Evolutionary conservation across 495 filamentous ascomycete species (phyloP), one percentile per base, ranked within the genome.

Genomic region (Achaetomiella virescens): DNA sequence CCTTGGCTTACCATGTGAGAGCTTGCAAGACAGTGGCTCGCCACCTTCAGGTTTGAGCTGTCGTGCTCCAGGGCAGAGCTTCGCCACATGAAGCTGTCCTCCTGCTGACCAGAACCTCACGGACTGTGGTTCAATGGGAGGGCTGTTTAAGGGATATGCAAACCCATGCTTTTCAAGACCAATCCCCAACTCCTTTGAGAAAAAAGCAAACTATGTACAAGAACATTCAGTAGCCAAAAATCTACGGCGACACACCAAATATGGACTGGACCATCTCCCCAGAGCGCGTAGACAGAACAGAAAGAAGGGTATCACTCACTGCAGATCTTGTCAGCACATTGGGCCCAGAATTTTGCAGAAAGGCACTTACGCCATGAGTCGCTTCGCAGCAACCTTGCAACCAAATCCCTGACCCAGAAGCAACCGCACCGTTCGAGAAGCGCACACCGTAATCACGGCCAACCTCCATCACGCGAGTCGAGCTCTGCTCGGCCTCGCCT

Each of bases 351-450:
- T 20, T 27, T 38, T 17, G n/a, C 6, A 12, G n/a, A 18, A 17
- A 25, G 14, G 49, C 22, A 81, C 84, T 81, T 76, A 90, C 86
- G 35, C 93, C 93, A 67, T 97, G 93, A 25, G 89, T 96, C 55
- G 77, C 81, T 72, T 98, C 90, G 63, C 90, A 93, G 69, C 91
- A 97, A 1, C 93, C 93, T 71, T 97, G 93, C 57, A 98, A 75
- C 90, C 90, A 98, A 31, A 97, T 79, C 11, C 91, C 91, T n/a
- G 74, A 76, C 2, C 72, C 75, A 8, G 82, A 79, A 14, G 84
- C 75, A 25, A 96, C 86, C 57, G 81, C 80, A 22, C 77, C 81
- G 8, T 76, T 72, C 22, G 83, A 77, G 60, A 91, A 87, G 24
- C 79, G 69, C 3, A 96, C 81, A 12, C 78, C 75, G 66, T 98